phyloP scores from a whole-genome alignment of 1,284 basidiomycete genomes.

The Pterula multifida region DNA sequence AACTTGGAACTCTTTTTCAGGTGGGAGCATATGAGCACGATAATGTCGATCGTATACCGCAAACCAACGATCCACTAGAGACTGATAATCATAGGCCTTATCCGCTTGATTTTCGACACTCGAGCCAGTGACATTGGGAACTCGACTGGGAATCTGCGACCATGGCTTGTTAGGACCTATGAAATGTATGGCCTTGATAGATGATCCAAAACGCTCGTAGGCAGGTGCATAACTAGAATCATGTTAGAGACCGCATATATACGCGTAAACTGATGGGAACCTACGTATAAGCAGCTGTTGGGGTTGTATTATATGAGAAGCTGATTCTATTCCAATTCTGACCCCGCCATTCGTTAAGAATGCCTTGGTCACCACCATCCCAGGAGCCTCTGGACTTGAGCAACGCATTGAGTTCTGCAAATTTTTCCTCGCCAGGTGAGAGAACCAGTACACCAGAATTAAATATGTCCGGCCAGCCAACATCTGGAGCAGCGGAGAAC shows the following conservation, averaged over 20 bases:
- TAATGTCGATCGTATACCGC: constrained; percentile 82
- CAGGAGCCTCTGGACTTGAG: constrained; percentile 75
- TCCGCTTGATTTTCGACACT: constrained; percentile 12
- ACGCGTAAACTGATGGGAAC: constrained; percentile 21
- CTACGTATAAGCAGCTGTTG: constrained; percentile 93
- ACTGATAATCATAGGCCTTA: constrained; percentile 56
- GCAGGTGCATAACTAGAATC: constrained; percentile 80
- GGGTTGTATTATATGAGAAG: constrained; percentile 95
- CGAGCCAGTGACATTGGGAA: constrained; percentile 29
- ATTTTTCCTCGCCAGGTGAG: constrained; percentile 73
- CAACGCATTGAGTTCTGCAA: constrained; percentile 59
- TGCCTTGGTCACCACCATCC: constrained; percentile 95
- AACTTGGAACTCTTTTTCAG: constrained; percentile 47
- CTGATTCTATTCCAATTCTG: constrained; percentile 83
- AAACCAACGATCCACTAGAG: constrained; percentile 85
- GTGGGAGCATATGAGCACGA: constrained; percentile 35
- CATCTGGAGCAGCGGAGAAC: constrained; percentile 87
- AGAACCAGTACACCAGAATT: constrained; percentile 93
- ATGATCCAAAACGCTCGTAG: constrained; percentile 82
- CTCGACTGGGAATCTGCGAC: constrained; percentile 58
- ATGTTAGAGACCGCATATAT: constrained; percentile 14
- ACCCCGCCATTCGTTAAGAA: constrained; percentile 91
- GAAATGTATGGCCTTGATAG: constrained; percentile 88
- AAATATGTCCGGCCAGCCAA: constrained; percentile 98
- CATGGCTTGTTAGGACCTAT: constrained; percentile 94